Evolutionary conservation across 2,329 filamentous ascomycete genomes (phyloP).

Genomic region (Diaporthe longicolla): DNA sequence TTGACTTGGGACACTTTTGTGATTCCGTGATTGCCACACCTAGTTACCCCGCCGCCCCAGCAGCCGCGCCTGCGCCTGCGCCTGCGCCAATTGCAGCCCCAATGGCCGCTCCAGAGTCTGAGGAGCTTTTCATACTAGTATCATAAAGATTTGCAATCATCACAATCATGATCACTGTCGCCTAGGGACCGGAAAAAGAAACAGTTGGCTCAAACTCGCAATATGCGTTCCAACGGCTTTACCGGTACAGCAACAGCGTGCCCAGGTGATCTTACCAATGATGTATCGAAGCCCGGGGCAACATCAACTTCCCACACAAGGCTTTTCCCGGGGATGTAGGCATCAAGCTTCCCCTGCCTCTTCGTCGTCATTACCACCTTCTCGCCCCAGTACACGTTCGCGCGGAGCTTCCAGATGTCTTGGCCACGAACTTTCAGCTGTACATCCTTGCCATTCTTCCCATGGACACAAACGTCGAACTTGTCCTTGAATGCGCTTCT

Average conservation of each 20-base stretch:
- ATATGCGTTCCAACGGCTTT: neutral
- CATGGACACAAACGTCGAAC: conserved; percentile 11
- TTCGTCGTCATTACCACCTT: conserved; percentile 19
- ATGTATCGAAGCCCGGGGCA: conserved; percentile 19
- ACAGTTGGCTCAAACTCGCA: neutral
- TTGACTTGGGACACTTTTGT: too few relatives aligned
- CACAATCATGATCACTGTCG: conserved; percentile 1
- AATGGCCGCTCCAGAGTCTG: neutral
- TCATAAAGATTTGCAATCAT: conserved; percentile 12
- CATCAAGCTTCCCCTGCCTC: conserved; percentile 1
- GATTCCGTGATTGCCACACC: neutral
- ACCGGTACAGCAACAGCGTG: neutral
- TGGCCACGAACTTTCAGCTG: neutral
- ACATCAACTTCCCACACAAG: conserved; percentile 11
- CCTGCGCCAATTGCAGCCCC: neutral
- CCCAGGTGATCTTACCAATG: conserved; percentile 26
- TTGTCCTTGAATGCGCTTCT: conserved; percentile 2
- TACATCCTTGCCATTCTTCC: neutral
- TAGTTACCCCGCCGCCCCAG: conserved; percentile 12
- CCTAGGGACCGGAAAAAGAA: neutral
- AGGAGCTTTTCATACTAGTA: conserved; percentile 2
- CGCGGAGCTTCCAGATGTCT: conserved; percentile 17
- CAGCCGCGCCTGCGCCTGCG: neutral
- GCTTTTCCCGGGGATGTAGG: conserved; percentile 17
- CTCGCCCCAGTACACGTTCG: conserved; percentile 21